Base-by-base conservation (phyloP, 306 rosid species). In the Mimosa bimucronata region DNA sequence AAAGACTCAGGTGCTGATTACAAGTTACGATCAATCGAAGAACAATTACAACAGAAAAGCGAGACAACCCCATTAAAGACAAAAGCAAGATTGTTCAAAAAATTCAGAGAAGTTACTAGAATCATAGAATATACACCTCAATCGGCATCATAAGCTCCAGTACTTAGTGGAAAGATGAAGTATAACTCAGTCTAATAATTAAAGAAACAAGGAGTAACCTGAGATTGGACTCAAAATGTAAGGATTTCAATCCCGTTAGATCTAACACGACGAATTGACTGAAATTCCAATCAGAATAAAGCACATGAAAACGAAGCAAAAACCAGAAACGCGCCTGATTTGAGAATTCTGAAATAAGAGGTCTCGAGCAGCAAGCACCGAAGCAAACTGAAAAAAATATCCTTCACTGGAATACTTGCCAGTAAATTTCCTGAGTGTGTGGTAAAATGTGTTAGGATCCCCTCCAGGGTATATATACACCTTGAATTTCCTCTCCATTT, bases 331-430 rank as follows among this genome's bases (percentile, higher is more conserved):
- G n/a, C n/a, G n/a, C n/a, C n/a, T n/a, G n/a, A n/a, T n/a, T n/a
- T n/a, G n/a, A n/a, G n/a, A n/a, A n/a, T n/a, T n/a, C n/a, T n/a
- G n/a, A n/a, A n/a, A n/a, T n/a, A n/a, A n/a, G n/a, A n/a, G n/a
- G n/a, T n/a, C n/a, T n/a, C n/a, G n/a, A n/a, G n/a, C n/a, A n/a
- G n/a, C n/a, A n/a, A n/a, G n/a, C n/a, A n/a, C n/a, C n/a, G n/a
- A n/a, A n/a, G n/a, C n/a, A n/a, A n/a, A n/a, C 92, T 93, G 96
- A 77, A 95, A 95, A 84, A 95, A 95, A 76, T 90, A 95, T 0
- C 99, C 99, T 78, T 95, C 97, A 48, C 98, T 93, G 2, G 99
- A 86, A 37, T 95, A 95, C 86, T 95, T 95, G 7, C 98, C 99
- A 1, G 99, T 91, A 55, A 95, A 91, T 86, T 95, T 95, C 77